Evolutionary conservation across 805 yeast species (phyloP).

Genomic region (Candida pini): DNA sequence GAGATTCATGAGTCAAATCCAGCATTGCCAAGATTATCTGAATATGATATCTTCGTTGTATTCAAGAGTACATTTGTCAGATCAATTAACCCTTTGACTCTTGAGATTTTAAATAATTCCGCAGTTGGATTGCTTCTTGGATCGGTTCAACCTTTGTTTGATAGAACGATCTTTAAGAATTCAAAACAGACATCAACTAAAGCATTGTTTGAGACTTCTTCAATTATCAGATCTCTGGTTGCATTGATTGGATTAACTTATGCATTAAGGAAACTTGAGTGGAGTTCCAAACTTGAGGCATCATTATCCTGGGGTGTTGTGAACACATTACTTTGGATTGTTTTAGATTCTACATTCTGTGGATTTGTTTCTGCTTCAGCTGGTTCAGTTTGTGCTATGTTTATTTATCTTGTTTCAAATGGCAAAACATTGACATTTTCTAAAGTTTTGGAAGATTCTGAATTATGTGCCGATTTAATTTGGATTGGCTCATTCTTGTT

Average conservation of each 20-base stretch:
- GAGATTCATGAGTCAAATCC: slow-evolving; percentile 38
- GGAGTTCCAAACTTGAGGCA: slow-evolving; percentile 64
- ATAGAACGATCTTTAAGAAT: slow-evolving; percentile 14
- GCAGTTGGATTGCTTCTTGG: slow-evolving; percentile 58
- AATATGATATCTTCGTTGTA: slow-evolving; percentile 31
- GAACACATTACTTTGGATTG: slow-evolving; percentile 61
- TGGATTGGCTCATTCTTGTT: slow-evolving; percentile 63
- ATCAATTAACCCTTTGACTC: slow-evolving; percentile 6
- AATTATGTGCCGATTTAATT: slow-evolving; percentile 36
- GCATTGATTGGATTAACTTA: slow-evolving; percentile 68
- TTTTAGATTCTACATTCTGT: slow-evolving; percentile 20
- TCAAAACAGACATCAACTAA: slow-evolving; percentile 1
- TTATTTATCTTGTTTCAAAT: slow-evolving; percentile 7
- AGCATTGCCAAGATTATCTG: slow-evolving; percentile 22
- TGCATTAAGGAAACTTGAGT: slow-evolving; percentile 63
- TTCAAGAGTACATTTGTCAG: slow-evolving; percentile 14
- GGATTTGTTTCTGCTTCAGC: slow-evolving; percentile 18
- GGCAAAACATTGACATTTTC: slow-evolving; percentile 1
- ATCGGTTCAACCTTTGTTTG: slow-evolving; percentile 41
- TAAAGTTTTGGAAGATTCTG: slow-evolving; percentile 4
- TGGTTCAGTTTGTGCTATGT: slow-evolving; percentile 14
- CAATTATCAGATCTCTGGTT: slow-evolving; percentile 38
- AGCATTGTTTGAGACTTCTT: slow-evolving; percentile 11
- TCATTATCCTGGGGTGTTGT: slow-evolving; percentile 56
- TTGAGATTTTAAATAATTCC: slow-evolving; percentile 27